Base-by-base conservation (phyloP, 2,329 filamentous ascomycete genomes). In the Xylariaceae sp. region DNA sequence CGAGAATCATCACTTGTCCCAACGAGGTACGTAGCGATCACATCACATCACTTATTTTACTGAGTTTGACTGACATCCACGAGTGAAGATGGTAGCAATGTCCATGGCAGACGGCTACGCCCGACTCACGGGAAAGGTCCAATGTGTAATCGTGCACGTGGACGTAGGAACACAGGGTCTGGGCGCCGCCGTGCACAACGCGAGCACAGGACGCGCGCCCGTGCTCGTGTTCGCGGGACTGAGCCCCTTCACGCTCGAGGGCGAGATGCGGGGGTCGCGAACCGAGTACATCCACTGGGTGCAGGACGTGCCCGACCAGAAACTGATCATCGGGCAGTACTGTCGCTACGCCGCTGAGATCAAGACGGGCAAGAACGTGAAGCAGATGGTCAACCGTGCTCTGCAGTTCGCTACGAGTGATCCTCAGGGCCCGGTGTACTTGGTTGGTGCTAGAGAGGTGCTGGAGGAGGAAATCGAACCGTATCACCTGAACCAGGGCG, bases 281-380 rank as follows among this genome's bases (percentile, higher is more conserved):
- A 90, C 87, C 1, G 89, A 92, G 68, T 91, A 89, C 65, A 91
- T 90, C 58, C 88, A 92, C 66, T 92, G 88, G 87, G 86, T 91
- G 31, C 88, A 92, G 62, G 87, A 92, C 67, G 85, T 90, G 2
- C 87, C 86, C 0, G 87, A 92, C 61, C 89, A 92, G 66, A 89
- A 86, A 66, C 79, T 83, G 60, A 91, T 95, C 51, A 74, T 95
- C 3, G 75, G 81, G 0, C 90, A 95, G 71, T 95, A 95, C 68
- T 95, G 90, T 66, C 80, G 90, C 10, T 95, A 94, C 62, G 73
- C 85, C 0, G 89, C 78, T 3, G 90, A 95, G 71, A 84, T 95
- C 67, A 91, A 90, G 71, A 86, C 86, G 2, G 89, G 89, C 14
- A 81, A 81, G 63, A 95, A 95, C 62, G 82, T 95, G 52, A 95